Base-by-base conservation (phyloP, 352 stramenopile species). In the Phytophthora chlamydospora region DNA sequence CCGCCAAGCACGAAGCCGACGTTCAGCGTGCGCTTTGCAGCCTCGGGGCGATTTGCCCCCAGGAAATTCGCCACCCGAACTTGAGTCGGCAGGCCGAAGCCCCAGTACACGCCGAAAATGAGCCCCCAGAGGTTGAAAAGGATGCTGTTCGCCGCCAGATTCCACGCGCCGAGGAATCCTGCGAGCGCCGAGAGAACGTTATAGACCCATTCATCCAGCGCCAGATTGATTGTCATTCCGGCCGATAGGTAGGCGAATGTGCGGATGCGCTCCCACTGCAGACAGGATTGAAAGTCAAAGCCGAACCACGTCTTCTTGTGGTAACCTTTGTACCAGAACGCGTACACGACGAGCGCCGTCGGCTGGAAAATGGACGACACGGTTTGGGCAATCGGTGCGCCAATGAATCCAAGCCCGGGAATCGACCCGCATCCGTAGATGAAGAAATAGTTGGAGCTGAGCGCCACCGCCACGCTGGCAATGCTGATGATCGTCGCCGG, bases 31-130 rank as follows among this genome's bases (percentile, higher is more conserved):
- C 77, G 79, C 46, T 89, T 70, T 0, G 85, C 82, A 7, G 74
- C 67, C 39, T 70, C 70, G 0, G 85, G 85, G 0, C 79, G 74
- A 40, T 91, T 88, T 0, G 82, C 82, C 3, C 85, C 83, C 3
- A 94, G 66, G 34, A 89, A 92, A 45, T 92, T 94, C 38, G 85
- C 85, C 0, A 71, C 67, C 12, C 83, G 81, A 55, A 94, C 85
- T 73, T 94, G 85, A 6, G 80, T 91, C 6, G 85, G 81, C 16
- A 91, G 68, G 13, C 81, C 85, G 66, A 94, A 91, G 53, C 85
- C 85, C 85, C 85, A 94, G 54, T 90, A 94, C n/a, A 95, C 59
- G 11, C 75, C 84, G 36, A 90, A 95, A 58, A 95, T 80, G 39
- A 95, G 77, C 0, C 82, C 83, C 83, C 86, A 95, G 32, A 95